Evolutionary conservation across 31 red algal genomes (phyloP), one percentile per base, ranked within the genome.

Genomic region (Asparagopsis taxiformis): DNA sequence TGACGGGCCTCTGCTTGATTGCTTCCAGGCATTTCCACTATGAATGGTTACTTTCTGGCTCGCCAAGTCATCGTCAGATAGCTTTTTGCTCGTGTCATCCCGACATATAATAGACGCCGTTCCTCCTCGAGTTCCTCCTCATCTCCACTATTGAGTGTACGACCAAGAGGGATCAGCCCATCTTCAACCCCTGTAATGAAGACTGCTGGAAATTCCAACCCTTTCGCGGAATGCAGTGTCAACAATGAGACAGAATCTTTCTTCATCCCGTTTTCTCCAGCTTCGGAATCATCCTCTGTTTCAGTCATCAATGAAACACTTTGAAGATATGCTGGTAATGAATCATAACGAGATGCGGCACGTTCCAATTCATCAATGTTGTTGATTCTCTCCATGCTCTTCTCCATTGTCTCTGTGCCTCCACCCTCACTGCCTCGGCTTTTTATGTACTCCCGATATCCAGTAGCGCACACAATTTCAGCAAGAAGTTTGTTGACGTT

Each of bases 191-290:
- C 94, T 1, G 68, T 70, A 36, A 97, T 70, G 68, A 84, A 92
- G 8, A 92, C 88, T 1, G 70, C 84, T 6, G 50, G 74, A 63
- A 91, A 97, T 56, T 97, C 94, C 1, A 97, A 51, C 13, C 94
- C 94, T 66, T 97, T 97, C 32, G 72, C 73, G 15, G 60, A 65
- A 68, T 97, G 94, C n/a, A 92, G 39, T 31, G 94, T 92, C 76
- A 80, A 85, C 57, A 97, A 55, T 11, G 68, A 72, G 23, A 92
- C 38, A 26, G 68, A 32, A 36, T 30, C 82, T 28, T 53, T 62
- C 3, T 56, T 35, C n/a, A n/a, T n/a, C n/a, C n/a, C n/a, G 15
- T 31, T 29, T 21, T 72, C 24, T 5, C 31, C 68, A 50, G 34
- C 20, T 16, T 51, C 36, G 41, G 41, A 46, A 9, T 46, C 41